phyloP scores from a whole-genome alignment of 225 moss, liverwort and hornwort species.

The Polytrichum formosum region DNA sequence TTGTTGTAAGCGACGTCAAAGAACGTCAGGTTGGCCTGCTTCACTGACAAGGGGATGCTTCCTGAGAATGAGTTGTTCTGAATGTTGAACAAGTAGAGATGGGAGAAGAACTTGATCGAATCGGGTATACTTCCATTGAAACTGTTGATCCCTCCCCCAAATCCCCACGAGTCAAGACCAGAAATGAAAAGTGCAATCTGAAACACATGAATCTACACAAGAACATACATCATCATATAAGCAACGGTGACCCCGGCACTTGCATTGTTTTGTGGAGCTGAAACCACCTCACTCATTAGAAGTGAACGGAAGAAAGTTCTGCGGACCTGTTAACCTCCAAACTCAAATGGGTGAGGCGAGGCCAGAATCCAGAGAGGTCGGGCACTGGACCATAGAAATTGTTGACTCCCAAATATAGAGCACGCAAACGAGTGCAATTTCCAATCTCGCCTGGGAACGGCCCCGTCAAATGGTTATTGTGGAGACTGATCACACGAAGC shows the following conservation, averaged over 20 bases:
- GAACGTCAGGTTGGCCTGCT: slow-evolving; percentile 24
- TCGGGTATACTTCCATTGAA: slow-evolving; percentile 36
- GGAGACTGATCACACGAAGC: slow-evolving; percentile 77
- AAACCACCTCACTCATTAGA: not conserved
- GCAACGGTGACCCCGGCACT: not conserved
- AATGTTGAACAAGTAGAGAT: slow-evolving; percentile 30
- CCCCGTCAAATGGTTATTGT: slow-evolving; percentile 56
- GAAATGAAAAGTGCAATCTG: not conserved
- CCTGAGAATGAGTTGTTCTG: slow-evolving; percentile 50
- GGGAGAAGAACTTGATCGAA: slow-evolving; percentile 32
- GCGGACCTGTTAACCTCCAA: slow-evolving; percentile 49
- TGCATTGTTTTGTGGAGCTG: too few relatives aligned
- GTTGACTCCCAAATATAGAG: slow-evolving; percentile 59
- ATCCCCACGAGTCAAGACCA: slow-evolving; percentile 9
- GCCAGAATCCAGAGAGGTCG: slow-evolving; percentile 59
- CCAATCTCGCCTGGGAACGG: slow-evolving; percentile 62
- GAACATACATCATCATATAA: not conserved
- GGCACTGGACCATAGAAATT: slow-evolving; percentile 63
- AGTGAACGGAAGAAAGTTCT: not conserved
- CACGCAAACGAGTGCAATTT: slow-evolving; percentile 47
- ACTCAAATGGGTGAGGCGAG: slow-evolving; percentile 73
- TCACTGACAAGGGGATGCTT: slow-evolving; percentile 39
- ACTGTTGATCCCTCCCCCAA: slow-evolving; percentile 7
- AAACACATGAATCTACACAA: not conserved
- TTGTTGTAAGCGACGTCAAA: slow-evolving; percentile 68